Evolutionary conservation across 768 basidiomycete genomes (phyloP), one percentile per base, ranked within the genome.

Genomic region (Galerina marginata): DNA sequence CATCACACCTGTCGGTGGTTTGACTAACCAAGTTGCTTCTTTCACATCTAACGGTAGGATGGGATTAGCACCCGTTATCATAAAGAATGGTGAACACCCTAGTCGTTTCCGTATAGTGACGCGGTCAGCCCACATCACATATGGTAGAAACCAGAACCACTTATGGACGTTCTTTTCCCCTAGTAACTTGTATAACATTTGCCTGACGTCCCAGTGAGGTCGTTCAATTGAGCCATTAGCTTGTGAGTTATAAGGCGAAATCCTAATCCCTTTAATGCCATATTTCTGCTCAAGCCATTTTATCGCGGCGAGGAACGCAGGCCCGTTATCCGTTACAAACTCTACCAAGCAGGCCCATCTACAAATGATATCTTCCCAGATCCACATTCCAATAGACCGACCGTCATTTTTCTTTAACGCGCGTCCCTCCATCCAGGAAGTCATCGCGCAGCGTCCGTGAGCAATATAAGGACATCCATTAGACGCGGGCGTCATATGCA

Each of bases 111-210:
- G n/a, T n/a, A n/a, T n/a, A n/a, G n/a, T n/a, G n/a, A 71, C 59
- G 9, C 66, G 39, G 38, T 75, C 73, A 0, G 79, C 71, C 75
- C 77, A 80, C 12, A 76, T 64, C 0, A 73, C 65, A 3, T 67
- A 65, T 2, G 64, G 66, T 0, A 69, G 60, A 20, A 68, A 59
- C 42, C 48, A 62, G 4, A 57, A 68, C 77, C 55, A 56, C 25
- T 49, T 20, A 6, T 20, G 6, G 5, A 45, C 25, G 10, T 44
- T 29, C 9, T 25, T 36, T 7, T 42, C 53, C 16, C 58, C 58
- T 36, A 39, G 11, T 7, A 38, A 38, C 20, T 67, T 65, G 39
- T 50, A 62, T 25, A 69, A 20, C 54, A 57, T 60, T 15, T 67
- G 51, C 12, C 56, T 25, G 1, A 67, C 45, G 37, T 69, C 65